Base-by-base conservation (phyloP, 345 rosid genomes). In the Cardamine occulta region DNA sequence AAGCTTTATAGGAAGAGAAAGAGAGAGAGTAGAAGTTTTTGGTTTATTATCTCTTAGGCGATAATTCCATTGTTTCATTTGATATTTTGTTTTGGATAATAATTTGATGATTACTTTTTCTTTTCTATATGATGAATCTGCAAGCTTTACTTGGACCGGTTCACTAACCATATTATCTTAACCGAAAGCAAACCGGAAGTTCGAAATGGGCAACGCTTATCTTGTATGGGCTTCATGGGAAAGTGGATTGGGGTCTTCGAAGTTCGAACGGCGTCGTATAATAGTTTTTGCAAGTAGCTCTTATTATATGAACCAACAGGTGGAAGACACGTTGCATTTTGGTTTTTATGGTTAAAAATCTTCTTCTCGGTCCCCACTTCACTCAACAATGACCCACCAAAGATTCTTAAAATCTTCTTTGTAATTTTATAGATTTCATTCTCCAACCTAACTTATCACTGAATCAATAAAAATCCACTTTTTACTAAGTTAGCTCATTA, bases 381-480 rank as follows among this genome's bases (percentile, higher is more conserved):
- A 69, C 75, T 51, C 34, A 68, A 42, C 51, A 52, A 32, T 40
- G 15, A 61, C 75, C 66, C 60, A 55, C 72, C 66, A 70, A 55
- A 4, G 71, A 77, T 77, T 70, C 60, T 63, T 18, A n/a, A 68
- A 61, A 61, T 76, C 66, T 55, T 70, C 15, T 71, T 77, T 77
- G 54, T 18, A 28, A 71, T 70, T 21, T 55, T 68, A 8, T 68
- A 76, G 74, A 68, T 76, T 69, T 53, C 63, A 63, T 77, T 77
- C 67, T 63, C 72, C 59, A 70, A 70, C 80, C 69, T 52, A 68
- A 75, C 66, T 59, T 1, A 14, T 75, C 62, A 67, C 79, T 67
- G 9, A 34, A 57, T 58, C 60, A 23, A 45, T 23, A 34, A 7
- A 11, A 24, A 19, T 52, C 44, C 4, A 47, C 11, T 64, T 45